Conservation (phyloP, 257 asterid species). For the Primulina huaijiensis region DNA sequence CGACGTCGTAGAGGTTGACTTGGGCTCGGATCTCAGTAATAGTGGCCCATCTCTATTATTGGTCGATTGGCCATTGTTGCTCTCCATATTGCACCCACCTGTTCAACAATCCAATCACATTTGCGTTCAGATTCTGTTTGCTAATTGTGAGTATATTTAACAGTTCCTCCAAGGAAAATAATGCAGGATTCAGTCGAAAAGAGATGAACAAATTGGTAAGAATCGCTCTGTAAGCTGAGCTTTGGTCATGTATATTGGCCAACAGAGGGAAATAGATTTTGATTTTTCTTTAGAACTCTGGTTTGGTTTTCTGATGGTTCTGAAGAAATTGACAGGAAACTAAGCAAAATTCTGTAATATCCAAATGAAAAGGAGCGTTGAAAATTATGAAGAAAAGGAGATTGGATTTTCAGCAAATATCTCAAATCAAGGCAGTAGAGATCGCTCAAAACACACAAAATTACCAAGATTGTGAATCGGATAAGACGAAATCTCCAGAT, state of each 20-base stretch:
- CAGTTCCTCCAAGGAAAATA: not conserved
- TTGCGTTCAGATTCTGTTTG: constrained; percentile 14
- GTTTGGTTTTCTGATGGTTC: constrained; percentile 2
- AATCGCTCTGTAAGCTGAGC: not conserved
- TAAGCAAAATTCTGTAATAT: not conserved
- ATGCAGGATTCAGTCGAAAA: not conserved
- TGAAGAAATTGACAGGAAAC: not conserved
- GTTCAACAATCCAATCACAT: constrained; percentile 28
- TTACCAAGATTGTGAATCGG: not conserved
- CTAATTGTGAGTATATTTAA: not conserved
- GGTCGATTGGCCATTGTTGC: constrained; percentile 41
- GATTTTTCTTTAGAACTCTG: constrained; percentile 4
- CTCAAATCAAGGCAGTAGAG: not conserved
- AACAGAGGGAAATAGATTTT: constrained; percentile 10
- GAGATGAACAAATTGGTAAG: not conserved
- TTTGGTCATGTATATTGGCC: not conserved
- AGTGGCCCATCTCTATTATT: constrained; percentile 40
- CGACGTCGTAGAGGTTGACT: constrained; percentile 51
- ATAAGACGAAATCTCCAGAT: constrained; percentile 16
- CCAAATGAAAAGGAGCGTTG: not conserved
- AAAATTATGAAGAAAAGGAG: not conserved
- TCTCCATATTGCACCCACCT: constrained; percentile 62
- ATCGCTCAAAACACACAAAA: not conserved
- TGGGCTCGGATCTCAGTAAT: constrained; percentile 52
- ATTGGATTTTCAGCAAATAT: constrained; percentile 1